A percentile compares a stretch with the other conserved stretches of the same genome.
These are phyloP conservation scores for Clarireedia sp. DNA, from an alignment of 2,329 filamentous ascomycete genomes.

Conservation along the genomic window DNA sequence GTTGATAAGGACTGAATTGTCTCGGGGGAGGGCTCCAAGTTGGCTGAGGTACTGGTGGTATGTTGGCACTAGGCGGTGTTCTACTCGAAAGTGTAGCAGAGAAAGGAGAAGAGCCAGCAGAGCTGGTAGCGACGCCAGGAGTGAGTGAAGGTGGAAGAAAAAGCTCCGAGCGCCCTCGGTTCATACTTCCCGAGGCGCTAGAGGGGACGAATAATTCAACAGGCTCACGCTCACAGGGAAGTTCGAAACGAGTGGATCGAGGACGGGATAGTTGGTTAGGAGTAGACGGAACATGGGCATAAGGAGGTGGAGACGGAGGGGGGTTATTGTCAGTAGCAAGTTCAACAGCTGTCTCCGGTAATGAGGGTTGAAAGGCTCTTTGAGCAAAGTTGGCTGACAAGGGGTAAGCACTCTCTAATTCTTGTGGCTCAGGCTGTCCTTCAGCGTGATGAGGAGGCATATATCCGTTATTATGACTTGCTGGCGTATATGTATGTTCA, in stretches of 20 bases:
- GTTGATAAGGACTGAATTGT: neutral
- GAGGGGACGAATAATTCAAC: constrained; percentile 1
- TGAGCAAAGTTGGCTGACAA: neutral
- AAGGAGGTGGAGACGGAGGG: neutral
- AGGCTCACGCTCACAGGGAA: neutral
- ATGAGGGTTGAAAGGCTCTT: neutral
- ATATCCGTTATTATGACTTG: neutral
- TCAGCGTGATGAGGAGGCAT: neutral
- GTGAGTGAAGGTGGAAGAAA: neutral
- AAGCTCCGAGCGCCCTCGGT: neutral
- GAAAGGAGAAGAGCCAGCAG: neutral
- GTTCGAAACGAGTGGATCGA: neutral
- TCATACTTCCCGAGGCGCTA: neutral
- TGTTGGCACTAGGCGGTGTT: neutral
- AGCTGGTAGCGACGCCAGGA: neutral
- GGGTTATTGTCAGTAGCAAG: neutral
- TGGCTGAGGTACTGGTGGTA: neutral
- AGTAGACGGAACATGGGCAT: neutral
- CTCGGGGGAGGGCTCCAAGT: neutral
- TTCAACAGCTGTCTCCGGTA: neutral
- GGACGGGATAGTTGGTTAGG: neutral
- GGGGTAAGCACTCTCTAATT: neutral
- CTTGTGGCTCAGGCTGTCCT: neutral
- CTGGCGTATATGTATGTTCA: neutral
- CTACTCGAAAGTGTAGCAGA: neutral